phyloP scores from a whole-genome alignment of 768 basidiomycete species.

The Tricholoma sp. region DNA sequence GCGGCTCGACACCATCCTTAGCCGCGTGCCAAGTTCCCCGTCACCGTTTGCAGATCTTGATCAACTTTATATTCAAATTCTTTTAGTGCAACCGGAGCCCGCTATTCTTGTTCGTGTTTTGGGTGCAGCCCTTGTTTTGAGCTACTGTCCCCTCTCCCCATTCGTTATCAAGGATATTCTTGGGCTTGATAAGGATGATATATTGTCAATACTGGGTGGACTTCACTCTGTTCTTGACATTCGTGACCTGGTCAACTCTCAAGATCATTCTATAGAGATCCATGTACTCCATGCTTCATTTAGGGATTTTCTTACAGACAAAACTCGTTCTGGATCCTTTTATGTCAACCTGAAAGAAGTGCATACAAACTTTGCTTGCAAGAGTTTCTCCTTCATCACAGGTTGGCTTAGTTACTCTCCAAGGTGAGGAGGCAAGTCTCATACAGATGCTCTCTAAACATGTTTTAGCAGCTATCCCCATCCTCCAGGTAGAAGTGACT shows the following conservation, averaged over 20 bases:
- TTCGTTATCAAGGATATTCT: neutral
- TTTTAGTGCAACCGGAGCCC: neutral
- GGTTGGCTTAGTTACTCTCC: neutral
- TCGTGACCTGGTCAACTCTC: neutral
- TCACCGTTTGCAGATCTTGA: neutral
- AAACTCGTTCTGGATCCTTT: neutral
- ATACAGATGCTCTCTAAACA: too few species aligned
- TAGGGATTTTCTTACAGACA: neutral
- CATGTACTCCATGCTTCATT: neutral
- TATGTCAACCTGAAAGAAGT: neutral
- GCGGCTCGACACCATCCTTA: neutral
- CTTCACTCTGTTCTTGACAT: neutral
- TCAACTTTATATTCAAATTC: neutral
- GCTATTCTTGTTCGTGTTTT: neutral
- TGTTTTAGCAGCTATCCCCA: too few species aligned
- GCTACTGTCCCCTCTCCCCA: neutral
- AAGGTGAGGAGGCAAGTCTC: neutral
- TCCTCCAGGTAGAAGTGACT: too few species aligned
- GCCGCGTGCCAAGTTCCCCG: neutral
- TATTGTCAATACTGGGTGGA: neutral
- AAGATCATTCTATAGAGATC: neutral
- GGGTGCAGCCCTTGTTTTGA: neutral
- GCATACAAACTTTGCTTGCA: neutral
- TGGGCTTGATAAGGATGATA: too few species aligned
- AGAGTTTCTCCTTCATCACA: neutral